A percentile compares a stretch with the other conserved stretches of the same genome.
Conservation (phyloP, 129 eudicot genomes). For the Chrysanthemum makinoi region DNA sequence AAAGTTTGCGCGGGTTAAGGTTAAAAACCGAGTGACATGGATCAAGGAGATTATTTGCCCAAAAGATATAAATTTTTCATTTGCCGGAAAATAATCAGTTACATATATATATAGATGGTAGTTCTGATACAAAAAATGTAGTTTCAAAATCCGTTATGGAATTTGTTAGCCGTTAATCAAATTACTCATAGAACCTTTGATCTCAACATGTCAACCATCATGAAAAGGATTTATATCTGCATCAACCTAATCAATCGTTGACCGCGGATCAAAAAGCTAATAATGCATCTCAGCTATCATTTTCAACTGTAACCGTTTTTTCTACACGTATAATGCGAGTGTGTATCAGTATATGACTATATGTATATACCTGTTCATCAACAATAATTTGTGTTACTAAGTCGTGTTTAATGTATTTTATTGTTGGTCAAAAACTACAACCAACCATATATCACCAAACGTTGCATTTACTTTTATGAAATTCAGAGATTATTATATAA, state of each 20-base stretch:
- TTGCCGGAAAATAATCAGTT: too few relatives aligned
- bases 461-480: too few relatives aligned
- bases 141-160: not conserved
- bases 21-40: too few relatives aligned
- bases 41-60: too few relatives aligned
- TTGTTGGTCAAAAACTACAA: too few relatives aligned
- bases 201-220: not conserved
- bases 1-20: too few relatives aligned
- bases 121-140: not conserved
- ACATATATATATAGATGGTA: not conserved
- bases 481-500: slow-evolving; percentile 4
- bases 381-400: too few relatives aligned
- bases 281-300: not conserved
- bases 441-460: too few relatives aligned
- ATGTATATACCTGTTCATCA: too few relatives aligned
- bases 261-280: not conserved
- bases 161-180: not conserved
- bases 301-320: too few relatives aligned
- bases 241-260: not conserved
- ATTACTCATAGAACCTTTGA: not conserved
- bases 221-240: not conserved
- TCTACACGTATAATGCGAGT: not conserved
- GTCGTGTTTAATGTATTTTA: too few relatives aligned
- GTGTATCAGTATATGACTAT: not conserved
- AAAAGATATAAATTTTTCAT: too few relatives aligned